Base-by-base conservation (phyloP, 148 eudicot genomes). In the Vaccinium macrocarpon region DNA sequence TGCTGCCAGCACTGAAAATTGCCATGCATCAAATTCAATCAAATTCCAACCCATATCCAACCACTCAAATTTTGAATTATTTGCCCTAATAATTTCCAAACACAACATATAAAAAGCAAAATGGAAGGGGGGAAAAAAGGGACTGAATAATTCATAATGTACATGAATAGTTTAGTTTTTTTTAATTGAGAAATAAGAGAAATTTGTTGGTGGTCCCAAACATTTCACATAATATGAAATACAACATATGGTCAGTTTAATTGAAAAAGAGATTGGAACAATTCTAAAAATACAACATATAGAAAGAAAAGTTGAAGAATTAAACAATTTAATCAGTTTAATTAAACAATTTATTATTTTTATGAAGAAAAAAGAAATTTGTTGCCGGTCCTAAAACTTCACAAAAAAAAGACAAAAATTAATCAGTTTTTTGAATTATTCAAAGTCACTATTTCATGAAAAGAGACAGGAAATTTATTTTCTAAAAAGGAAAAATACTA, bases 1-100 rank as follows among this genome's bases (percentile, higher is more conserved):
- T 52, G 98, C 97, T 27, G 98, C 97, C 86, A 95, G 77, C 98
- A 95, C 98, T 95, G 92, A 88, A 75, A 48, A 85, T 35, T 56
- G 2, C 38, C 57, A 84, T 14, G 46, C 46, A 42, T 42, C 79
- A 66, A 55, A 29, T 51, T 4, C 25, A 38, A 1, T 80, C 23
- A 85, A 80, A 29, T 64, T 64, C 71, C 71, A 68, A 59, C 66
- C 66, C 25, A 59, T 59, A 59, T 19, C 23, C 66, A 7, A 68
- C 73, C 73, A 68, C 42, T 5, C 8, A 68, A 68, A 68, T 13
- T 62, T 68, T 23, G 1, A 68, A 8, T 27, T 29, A 12, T 14
- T 29, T 66, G 66, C 8, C 73, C 16, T 68, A 27, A 6, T 27
- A 27, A 68, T 27, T 68, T 12, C 73, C 38, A 66, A 23, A 66